Evolutionary conservation across 352 stramenopile species (phyloP).

Genomic region (Phytophthora capsici): DNA sequence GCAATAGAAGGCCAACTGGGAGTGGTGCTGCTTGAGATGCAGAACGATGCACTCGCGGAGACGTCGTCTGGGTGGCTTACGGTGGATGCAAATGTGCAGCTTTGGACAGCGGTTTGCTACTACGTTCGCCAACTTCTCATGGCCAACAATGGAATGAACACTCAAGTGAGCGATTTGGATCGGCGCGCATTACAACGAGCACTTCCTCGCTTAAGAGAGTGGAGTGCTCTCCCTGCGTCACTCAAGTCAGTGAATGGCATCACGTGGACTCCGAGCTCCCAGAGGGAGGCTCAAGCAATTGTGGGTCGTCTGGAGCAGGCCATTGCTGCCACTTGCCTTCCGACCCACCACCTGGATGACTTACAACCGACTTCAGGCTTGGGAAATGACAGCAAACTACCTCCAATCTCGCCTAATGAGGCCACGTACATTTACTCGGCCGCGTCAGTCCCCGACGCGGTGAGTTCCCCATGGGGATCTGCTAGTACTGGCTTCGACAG

Average conservation of each 20-base stretch:
- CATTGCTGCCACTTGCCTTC: conserved; percentile 34
- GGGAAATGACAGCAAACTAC: conserved; percentile 32
- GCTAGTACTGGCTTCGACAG: conserved; percentile 23
- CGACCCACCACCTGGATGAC: conserved; percentile 14
- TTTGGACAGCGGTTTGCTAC: conserved; percentile 64
- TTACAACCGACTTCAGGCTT: conserved; percentile 29
- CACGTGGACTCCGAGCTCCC: conserved; percentile 56
- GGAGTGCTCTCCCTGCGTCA: conserved; percentile 45
- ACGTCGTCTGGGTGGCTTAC: conserved; percentile 45
- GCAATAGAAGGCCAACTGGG: conserved; percentile 54
- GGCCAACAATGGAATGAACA: conserved; percentile 36
- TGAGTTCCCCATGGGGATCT: conserved; percentile 24
- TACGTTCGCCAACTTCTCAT: conserved; percentile 67
- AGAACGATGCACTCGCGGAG: conserved; percentile 40
- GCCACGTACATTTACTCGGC: conserved; percentile 49
- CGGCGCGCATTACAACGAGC: conserved; percentile 52
- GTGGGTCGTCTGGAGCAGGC: conserved; percentile 65
- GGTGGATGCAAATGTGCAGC: conserved; percentile 48
- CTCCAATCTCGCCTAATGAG: conserved; percentile 46
- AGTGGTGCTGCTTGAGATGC: conserved; percentile 53
- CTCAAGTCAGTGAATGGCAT: conserved; percentile 44
- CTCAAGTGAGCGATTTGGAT: conserved; percentile 52
- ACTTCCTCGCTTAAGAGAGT: conserved; percentile 62
- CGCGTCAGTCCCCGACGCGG: conserved; percentile 23
- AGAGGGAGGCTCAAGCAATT: conserved; percentile 59